A percentile compares a stretch with the other conserved stretches of the same genome.
Evolutionary conservation across 164 flowering plant genomes (phyloP).

Genomic region (Cinnamomum chago): DNA sequence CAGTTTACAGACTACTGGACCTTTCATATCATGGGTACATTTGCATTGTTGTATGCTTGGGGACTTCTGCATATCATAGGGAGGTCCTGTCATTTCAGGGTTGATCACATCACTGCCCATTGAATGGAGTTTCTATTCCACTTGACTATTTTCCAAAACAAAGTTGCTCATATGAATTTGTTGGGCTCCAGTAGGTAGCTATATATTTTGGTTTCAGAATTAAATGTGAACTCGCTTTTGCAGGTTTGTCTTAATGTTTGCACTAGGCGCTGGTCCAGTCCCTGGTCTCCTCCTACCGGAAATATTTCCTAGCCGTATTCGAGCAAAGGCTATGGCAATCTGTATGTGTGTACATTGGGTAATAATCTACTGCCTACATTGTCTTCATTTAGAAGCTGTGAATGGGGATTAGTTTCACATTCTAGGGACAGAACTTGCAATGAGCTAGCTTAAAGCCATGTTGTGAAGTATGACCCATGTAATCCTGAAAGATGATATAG

Average conservation of each 20-base stretch:
- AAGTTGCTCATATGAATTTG: neutral
- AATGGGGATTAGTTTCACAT: no score
- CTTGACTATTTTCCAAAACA: no score
- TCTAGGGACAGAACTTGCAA: no score
- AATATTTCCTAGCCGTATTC: conserved; percentile 73
- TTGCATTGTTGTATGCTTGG: no score
- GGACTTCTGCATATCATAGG: no score
- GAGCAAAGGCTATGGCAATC: conserved; percentile 93
- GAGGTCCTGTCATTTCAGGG: no score
- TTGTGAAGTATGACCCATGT: no score
- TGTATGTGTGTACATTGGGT: conserved; percentile 98
- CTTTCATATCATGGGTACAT: no score
- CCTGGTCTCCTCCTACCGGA: conserved; percentile 91
- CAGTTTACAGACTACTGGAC: no score
- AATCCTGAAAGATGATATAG: no score
- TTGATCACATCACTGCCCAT: neutral
- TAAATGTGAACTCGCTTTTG: conserved; percentile 20
- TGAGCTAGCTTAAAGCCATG: no score
- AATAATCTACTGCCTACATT: conserved; percentile 21
- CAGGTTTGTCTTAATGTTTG: conserved; percentile 88
- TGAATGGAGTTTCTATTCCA: neutral
- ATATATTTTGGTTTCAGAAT: neutral
- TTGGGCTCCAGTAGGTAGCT: neutral
- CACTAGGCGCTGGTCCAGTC: conserved; percentile 95
- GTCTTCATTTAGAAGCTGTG: neutral